Evolutionary conservation across 345 rosid genomes (phyloP).

Genomic region (Corchorus olitorius): DNA sequence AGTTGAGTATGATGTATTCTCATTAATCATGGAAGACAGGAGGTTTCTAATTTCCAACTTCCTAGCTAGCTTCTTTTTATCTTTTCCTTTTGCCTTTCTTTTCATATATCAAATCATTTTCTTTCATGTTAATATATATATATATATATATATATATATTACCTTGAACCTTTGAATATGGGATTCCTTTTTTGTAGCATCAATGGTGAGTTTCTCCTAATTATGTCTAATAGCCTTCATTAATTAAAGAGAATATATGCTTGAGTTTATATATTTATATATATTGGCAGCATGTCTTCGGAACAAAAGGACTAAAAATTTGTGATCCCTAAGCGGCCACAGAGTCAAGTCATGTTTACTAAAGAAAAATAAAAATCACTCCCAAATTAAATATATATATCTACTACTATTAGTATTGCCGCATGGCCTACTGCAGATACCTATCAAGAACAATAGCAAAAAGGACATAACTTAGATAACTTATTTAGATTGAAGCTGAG

Average conservation of each 20-base stretch:
- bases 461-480: not conserved
- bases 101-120: too few species aligned
- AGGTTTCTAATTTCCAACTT: not conserved
- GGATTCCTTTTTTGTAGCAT: not conserved
- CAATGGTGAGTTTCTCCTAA: not conserved
- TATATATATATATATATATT: not conserved
- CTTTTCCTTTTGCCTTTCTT: not conserved
- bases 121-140: too few species aligned
- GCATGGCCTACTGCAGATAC: slow-evolving; percentile 69
- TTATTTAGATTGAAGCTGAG: not conserved
- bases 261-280: too few species aligned
- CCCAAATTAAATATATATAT: too few species aligned
- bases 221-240: not conserved
- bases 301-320: not conserved
- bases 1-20: not conserved
- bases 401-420: slow-evolving; percentile 61
- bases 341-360: not conserved
- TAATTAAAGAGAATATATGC: too few species aligned
- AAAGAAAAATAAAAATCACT: too few species aligned
- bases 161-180: not conserved
- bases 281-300: not conserved
- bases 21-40: not conserved
- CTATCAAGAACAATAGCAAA: slow-evolving; percentile 26
- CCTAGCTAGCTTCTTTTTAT: not conserved
- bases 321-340: not conserved